phyloP scores from a whole-genome alignment of 345 rosid species.

The Gossypium rotundifolium region DNA sequence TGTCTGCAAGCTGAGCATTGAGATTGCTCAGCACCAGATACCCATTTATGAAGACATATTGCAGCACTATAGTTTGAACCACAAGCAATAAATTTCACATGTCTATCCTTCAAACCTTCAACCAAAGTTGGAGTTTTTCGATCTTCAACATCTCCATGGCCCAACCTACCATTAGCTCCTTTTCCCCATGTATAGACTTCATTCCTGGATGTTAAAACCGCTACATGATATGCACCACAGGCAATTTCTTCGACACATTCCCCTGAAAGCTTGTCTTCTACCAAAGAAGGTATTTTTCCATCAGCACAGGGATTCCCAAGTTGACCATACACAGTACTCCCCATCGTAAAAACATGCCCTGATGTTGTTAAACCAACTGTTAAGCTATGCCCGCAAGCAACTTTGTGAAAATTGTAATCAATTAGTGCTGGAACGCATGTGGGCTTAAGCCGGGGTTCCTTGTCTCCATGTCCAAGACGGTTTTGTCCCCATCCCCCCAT shows the following conservation, averaged over 20 bases:
- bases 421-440: constrained; percentile 88
- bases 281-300: constrained; percentile 73
- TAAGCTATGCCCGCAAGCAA: constrained; percentile 91
- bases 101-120: constrained; percentile 82
- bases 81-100: constrained; percentile 76
- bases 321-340: constrained; percentile 92
- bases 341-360: constrained; percentile 82
- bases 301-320: constrained; percentile 84
- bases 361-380: constrained; percentile 86
- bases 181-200: constrained; percentile 96
- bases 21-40: constrained; percentile 86
- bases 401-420: constrained; percentile 70
- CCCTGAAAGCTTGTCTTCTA: constrained; percentile 58
- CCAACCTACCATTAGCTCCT: constrained; percentile 97
- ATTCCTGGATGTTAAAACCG: constrained; percentile 71
- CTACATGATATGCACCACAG: constrained; percentile 87
- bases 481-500: constrained; percentile 99
- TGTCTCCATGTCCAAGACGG: constrained; percentile 96
- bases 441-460: constrained; percentile 83
- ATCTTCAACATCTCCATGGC: constrained; percentile 91
- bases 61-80: constrained; percentile 88
- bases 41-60: constrained; percentile 93
- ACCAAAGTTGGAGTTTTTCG: constrained; percentile 76
- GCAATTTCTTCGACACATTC: constrained; percentile 85
- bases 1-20: constrained; percentile 91